Conservation (phyloP, 495 filamentous ascomycete genomes). For the Parmelia sp. region DNA sequence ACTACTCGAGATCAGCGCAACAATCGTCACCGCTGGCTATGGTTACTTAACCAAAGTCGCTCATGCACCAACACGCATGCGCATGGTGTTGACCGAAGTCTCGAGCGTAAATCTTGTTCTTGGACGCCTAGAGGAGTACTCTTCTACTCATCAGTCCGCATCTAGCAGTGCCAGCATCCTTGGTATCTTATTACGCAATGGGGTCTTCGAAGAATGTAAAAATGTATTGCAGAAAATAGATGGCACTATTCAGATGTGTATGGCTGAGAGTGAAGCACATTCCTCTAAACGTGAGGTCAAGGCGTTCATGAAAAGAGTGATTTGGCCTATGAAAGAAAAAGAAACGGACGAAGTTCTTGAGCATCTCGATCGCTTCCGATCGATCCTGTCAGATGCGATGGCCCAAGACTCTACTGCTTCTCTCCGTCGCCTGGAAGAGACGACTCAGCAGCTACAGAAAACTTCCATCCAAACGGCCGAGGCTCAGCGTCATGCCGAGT, state of each 20-base stretch:
- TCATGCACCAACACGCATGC: background rate
- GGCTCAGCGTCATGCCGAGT: background rate
- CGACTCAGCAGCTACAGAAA: background rate
- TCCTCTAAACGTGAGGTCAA: background rate
- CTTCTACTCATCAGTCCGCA: background rate
- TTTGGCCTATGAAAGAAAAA: background rate
- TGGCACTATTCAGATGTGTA: background rate
- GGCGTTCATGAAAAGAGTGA: background rate
- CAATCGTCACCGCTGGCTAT: background rate
- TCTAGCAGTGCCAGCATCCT: background rate
- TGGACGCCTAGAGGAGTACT: background rate
- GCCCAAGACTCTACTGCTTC: background rate
- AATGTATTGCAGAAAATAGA: background rate
- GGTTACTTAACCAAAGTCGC: background rate
- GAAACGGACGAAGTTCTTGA: background rate
- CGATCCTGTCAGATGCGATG: background rate
- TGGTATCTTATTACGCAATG: background rate
- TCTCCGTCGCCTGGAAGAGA: background rate
- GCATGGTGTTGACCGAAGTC: background rate
- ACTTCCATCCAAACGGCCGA: background rate
- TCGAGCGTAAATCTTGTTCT: background rate
- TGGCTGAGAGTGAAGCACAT: background rate
- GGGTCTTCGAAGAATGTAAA: background rate
- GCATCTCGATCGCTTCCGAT: background rate
- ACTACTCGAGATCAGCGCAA: background rate